Evolutionary conservation across 2,329 filamentous ascomycete genomes (phyloP), one percentile per base, ranked within the genome.

Genomic region (Cladorrhinum sp.): DNA sequence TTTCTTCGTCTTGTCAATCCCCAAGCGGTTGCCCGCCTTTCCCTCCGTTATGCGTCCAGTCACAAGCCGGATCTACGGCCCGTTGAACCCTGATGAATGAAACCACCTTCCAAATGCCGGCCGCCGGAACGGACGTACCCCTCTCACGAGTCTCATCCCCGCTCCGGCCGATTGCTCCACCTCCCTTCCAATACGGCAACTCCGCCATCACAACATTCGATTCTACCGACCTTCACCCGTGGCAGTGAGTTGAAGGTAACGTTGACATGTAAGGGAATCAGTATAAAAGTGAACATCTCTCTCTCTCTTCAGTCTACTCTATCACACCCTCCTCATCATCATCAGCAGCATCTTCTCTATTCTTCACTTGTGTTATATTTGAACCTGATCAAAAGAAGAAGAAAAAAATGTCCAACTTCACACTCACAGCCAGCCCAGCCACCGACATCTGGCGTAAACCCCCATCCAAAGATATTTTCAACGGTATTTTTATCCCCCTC

Each of bases 371-470:
- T 7, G 13, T 13, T 13, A 32, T 13, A 32, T 13, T n/a, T n/a
- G n/a, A 32, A 32, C 29, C 29, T 13, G 7, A 58, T 50, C 50
- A 52, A 52, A 23, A 32, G 29, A n/a, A 58, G 45, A 16, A 24
- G 56, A 13, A 7, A 13, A 45, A 54, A 58, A 69, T 63, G 61
- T 67, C 59, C 29, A 65, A 69, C 6, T 85, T 88, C 71, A 78
- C 74, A 16, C 78, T 90, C 67, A 79, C 77, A 56, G 83, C 86
- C 18, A 69, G 75, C 0, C 80, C 88, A 0, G 80, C 79, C 29
- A 91, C 88, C 36, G 90, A 93, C 73, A 84, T 92, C 70, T 93
- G 90, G 90, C 85, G 88, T 72, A 91, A 91, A 72, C 85, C 87
- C 0, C 88, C 88, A 0, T 75, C 79, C n/a, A 83, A 81, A 13